These are phyloP conservation scores for Glaciozyma martinii DNA, from an alignment of 768 basidiomycete genomes.

Conservation along the genomic window DNA sequence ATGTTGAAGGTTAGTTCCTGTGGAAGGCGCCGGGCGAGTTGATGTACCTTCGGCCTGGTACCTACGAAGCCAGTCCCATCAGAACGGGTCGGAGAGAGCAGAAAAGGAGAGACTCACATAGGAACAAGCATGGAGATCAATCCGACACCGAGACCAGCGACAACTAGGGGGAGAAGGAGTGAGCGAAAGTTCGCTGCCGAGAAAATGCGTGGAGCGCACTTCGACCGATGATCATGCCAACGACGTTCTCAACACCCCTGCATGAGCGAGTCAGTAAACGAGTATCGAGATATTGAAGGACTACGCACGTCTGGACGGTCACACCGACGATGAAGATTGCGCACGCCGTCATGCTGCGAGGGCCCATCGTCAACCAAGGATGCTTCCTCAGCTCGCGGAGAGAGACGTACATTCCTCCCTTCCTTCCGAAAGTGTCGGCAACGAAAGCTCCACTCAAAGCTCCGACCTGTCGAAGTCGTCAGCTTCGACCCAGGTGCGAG, in stretches of 20 bases:
- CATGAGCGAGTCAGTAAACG: neutral
- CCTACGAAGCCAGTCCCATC: too few relatives aligned
- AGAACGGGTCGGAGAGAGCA: too few relatives aligned
- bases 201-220: too few relatives aligned
- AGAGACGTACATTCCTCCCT: conserved; percentile 40
- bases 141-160: conserved; percentile 68
- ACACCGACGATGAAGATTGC: conserved; percentile 28
- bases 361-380: too few relatives aligned
- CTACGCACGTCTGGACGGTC: neutral
- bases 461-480: too few relatives aligned
- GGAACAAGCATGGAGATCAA: conserved; percentile 50
- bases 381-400: too few relatives aligned
- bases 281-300: too few relatives aligned
- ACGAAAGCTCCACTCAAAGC: conserved; percentile 49
- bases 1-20: too few relatives aligned
- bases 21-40: neutral
- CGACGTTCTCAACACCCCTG: conserved; percentile 35
- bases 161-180: conserved; percentile 38
- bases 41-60: too few relatives aligned
- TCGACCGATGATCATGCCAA: conserved; percentile 60
- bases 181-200: too few relatives aligned
- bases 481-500: too few relatives aligned
- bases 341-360: conserved; percentile 36
- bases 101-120: too few relatives aligned
- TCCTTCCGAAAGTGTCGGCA: conserved; percentile 53